Evolutionary conservation across 2,329 filamentous ascomycete species (phyloP).

Genomic region (Sporothrix sp.): DNA sequence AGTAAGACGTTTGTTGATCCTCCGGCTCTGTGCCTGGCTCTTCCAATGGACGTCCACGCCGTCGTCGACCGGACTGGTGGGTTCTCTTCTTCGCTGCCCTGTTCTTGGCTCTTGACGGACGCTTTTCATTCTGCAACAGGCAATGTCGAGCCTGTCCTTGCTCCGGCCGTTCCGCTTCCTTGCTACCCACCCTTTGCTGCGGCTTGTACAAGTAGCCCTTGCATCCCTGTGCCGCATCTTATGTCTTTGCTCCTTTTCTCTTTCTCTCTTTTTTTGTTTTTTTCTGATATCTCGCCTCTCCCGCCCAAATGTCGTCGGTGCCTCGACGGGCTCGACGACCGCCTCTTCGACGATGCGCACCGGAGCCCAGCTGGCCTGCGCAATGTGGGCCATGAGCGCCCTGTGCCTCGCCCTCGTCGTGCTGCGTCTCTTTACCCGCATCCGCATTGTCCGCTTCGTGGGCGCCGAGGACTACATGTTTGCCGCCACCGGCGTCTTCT

Average conservation of each 20-base stretch:
- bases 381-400: constrained; percentile 29
- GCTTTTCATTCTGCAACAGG: too few species aligned
- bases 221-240: too few species aligned
- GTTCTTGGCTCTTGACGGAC: too few species aligned
- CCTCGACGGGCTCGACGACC: not conserved
- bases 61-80: too few species aligned
- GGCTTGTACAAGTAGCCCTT: too few species aligned
- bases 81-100: too few species aligned
- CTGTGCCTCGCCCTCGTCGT: constrained; percentile 26
- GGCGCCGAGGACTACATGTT: constrained; percentile 30
- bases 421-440: constrained; percentile 30
- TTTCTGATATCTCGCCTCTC: not conserved
- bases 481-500: constrained; percentile 26
- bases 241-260: not conserved
- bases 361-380: constrained; percentile 25
- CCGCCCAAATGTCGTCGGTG: not conserved
- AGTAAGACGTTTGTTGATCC: too few species aligned
- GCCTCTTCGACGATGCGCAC: constrained; percentile 13
- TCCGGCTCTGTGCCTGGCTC: too few species aligned
- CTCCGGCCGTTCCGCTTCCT: too few species aligned
- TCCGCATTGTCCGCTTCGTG: constrained; percentile 28
- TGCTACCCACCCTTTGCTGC: too few species aligned
- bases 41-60: too few species aligned
- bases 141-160: too few species aligned
- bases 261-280: not conserved